phyloP scores from a whole-genome alignment of 495 filamentous ascomycete genomes.

The Annulohypoxylon bovei region DNA sequence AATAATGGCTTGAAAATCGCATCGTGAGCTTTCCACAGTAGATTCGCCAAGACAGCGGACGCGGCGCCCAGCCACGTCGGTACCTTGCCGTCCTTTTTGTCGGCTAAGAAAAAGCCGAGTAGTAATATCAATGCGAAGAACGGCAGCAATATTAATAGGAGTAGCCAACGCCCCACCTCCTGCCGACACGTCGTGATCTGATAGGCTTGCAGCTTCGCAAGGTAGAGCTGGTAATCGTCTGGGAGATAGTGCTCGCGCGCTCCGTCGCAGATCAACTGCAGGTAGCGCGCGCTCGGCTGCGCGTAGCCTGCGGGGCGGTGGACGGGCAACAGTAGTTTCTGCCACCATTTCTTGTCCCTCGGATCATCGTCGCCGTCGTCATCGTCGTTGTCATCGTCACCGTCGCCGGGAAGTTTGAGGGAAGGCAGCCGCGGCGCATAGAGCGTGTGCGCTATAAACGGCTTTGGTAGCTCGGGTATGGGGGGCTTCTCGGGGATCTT shows the following conservation, averaged over 20 bases:
- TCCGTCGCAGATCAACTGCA: slow-evolving; percentile 78
- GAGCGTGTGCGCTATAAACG: slow-evolving; percentile 58
- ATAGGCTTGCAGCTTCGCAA: slow-evolving; percentile 73
- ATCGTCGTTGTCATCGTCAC: slow-evolving; percentile 12
- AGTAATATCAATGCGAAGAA: slow-evolving; percentile 60
- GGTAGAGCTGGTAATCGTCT: slow-evolving; percentile 73
- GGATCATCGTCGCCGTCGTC: slow-evolving; percentile 20
- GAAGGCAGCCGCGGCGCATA: slow-evolving; percentile 53
- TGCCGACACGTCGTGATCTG: slow-evolving; percentile 73
- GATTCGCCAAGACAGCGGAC: slow-evolving; percentile 58
- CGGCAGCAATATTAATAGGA: slow-evolving; percentile 70
- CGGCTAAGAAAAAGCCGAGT: slow-evolving; percentile 60
- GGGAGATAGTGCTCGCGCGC: slow-evolving; percentile 82
- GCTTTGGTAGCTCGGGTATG: slow-evolving; percentile 50
- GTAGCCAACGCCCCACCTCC: slow-evolving; percentile 67
- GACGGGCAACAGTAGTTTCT: slow-evolving; percentile 48
- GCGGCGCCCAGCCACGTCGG: slow-evolving; percentile 72
- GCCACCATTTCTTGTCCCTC: slow-evolving; percentile 37
- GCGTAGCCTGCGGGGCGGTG: slow-evolving; percentile 72
- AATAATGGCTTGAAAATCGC: slow-evolving; percentile 70
- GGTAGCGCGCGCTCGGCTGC: slow-evolving; percentile 84
- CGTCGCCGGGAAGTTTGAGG: slow-evolving; percentile 8
- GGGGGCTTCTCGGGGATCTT: slow-evolving; percentile 55
- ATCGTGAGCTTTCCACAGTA: slow-evolving; percentile 83
- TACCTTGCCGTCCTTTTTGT: slow-evolving; percentile 67